Evolutionary conservation across 208 protist genomes (phyloP), one percentile per base, ranked within the genome.

Genomic region (Novymonas esmeraldas): DNA sequence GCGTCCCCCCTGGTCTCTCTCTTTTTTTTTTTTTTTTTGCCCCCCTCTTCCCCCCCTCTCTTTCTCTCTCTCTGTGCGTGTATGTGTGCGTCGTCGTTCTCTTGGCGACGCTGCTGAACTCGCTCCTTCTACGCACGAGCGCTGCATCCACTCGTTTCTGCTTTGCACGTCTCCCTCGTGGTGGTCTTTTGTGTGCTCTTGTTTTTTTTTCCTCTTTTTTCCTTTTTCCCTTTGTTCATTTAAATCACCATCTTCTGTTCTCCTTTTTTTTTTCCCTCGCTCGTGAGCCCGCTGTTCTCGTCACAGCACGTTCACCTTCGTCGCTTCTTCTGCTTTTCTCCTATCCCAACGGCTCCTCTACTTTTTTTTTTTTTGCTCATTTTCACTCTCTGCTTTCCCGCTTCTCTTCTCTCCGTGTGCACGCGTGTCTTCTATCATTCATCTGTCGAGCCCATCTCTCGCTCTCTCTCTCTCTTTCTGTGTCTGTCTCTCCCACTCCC

Each of bases 361-460:
- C n/a, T n/a, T 26, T 39, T 26, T 54, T 24, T 38, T 1, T 36
- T 56, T 39, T 2, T 41, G 11, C 5, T 1, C 51, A 4, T 38
- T 13, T 56, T 11, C 36, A 11, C 13, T 16, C 22, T 39, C 36
- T 24, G 9, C 18, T 39, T 14, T 24, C 22, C 18, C 2, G 24
- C 6, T 2, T 24, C 29, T 7, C 4, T 10, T 41, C 6, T 36
- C 11, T 10, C 13, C 31, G 31, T 56, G 51, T 39, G 51, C n/a
- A n/a, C 20, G 24, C 10, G 46, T 16, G 51, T n/a, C 14, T 3
- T 10, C 24, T 5, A 10, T 57, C 31, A 9, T 57, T 11, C 36
- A 22, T n/a, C 3, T n/a, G 13, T 52, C 24, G n/a, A n/a, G n/a
- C n/a, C n/a, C n/a, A n/a, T 52, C 48, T 52, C 48, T 52, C 48